Conservation (phyloP, 345 rosid species). For the Moricandia arvensis region DNA sequence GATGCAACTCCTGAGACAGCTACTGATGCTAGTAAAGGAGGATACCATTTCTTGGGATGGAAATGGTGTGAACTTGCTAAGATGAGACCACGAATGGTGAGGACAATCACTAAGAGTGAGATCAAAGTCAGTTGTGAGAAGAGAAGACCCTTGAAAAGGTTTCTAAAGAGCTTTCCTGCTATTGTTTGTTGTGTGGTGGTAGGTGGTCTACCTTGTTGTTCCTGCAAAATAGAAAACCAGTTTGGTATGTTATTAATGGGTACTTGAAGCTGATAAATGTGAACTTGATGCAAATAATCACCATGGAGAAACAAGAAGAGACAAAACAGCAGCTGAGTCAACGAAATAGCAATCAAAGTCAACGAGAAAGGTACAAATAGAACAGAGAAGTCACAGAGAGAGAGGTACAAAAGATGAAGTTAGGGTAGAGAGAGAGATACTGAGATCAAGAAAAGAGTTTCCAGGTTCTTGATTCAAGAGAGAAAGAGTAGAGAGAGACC, state of each 20-base stretch:
- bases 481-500: conserved; percentile 33
- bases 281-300: background rate
- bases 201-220: conserved; percentile 41
- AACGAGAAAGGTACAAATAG: conserved; percentile 5
- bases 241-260: background rate
- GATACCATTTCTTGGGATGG: conserved; percentile 71
- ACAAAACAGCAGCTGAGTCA: conserved; percentile 1
- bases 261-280: background rate
- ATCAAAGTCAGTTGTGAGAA: conserved; percentile 51
- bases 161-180: conserved; percentile 43
- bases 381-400: conserved; percentile 6
- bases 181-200: conserved; percentile 27
- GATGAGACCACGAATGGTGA: conserved; percentile 62
- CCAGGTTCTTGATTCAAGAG: conserved; percentile 8
- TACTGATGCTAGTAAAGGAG: conserved; percentile 60
- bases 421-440: background rate
- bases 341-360: conserved; percentile 1
- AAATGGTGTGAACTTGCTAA: conserved; percentile 50
- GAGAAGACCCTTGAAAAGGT: conserved; percentile 59
- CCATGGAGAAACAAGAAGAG: background rate
- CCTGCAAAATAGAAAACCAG: conserved; percentile 35
- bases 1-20: conserved; percentile 54
- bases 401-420: background rate
- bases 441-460: conserved; percentile 13
- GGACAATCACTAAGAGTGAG: conserved; percentile 51